Evolutionary conservation across 2,329 filamentous ascomycete species (phyloP).

Genomic region (Polytolypa hystricis): DNA sequence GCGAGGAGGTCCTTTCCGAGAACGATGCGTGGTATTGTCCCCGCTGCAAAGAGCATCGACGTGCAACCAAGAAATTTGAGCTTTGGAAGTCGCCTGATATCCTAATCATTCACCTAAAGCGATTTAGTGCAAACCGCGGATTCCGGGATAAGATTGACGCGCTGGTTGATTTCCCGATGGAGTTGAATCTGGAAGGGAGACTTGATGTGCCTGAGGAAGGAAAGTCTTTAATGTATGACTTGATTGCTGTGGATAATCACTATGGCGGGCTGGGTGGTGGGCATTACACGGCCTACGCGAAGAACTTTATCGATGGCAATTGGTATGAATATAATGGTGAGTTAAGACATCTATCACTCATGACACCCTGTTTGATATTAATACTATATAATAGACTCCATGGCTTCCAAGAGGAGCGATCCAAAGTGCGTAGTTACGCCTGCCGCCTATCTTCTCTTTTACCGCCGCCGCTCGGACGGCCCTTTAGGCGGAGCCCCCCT

Average conservation of each 20-base stretch:
- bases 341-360: conserved; percentile 28
- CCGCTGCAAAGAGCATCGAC: conserved; percentile 83
- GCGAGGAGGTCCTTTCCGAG: conserved; percentile 84
- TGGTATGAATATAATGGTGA: conserved; percentile 99
- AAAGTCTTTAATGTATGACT: conserved; percentile 76
- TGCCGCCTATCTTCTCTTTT: conserved; percentile 89
- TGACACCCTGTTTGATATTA: conserved; percentile 4
- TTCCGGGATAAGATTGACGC: conserved; percentile 87
- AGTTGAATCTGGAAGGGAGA: conserved; percentile 67
- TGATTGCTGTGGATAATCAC: conserved; percentile 94
- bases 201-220: conserved; percentile 71
- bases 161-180: conserved; percentile 80
- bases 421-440: conserved; percentile 55
- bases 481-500: conserved; percentile 73
- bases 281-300: conserved; percentile 90
- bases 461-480: conserved; percentile 66
- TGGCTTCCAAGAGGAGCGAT: conserved; percentile 52
- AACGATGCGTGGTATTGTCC: conserved; percentile 98
- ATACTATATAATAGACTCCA: conserved; percentile 51
- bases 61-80: conserved; percentile 92
- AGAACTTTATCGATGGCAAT: conserved; percentile 76
- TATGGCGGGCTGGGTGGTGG: conserved; percentile 87
- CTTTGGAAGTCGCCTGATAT: conserved; percentile 96
- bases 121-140: conserved; percentile 75
- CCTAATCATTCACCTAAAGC: conserved; percentile 86